Evolutionary conservation across 2,329 filamentous ascomycete species (phyloP), one percentile per base, ranked within the genome.

Genomic region (Dactylellina parvicollis): DNA sequence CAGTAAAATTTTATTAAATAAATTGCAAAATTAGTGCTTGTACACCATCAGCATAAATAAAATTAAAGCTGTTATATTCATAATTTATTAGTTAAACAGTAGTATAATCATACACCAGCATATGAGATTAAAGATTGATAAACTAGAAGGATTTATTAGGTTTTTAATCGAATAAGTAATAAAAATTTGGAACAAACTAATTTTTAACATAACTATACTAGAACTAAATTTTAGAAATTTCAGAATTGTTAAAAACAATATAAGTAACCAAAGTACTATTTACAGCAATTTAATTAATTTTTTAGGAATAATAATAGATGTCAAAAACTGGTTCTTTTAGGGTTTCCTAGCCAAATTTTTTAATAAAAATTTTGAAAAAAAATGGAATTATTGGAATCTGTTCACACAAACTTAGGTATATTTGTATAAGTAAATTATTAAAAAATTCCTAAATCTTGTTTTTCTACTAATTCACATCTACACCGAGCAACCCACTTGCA

Each of bases 91-190:
- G 44, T 4, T 49, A 28, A 49, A 49, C 18, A 20, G 18, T 49
- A 49, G n/a, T 49, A 18, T 49, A 14, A 24, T 49, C 4, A 18
- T 49, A 14, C 24, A 49, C 24, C 9, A 24, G 3, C 5, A 49
- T 49, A 49, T 49, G 24, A 49, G 24, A 26, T 49, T 49, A 22
- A 49, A 49, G 16, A 49, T 49, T 49, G 7, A 49, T 49, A 24
- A 49, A 26, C 18, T 49, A 24, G n/a, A 49, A 49, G n/a, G 24
- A 8, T 49, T 49, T 49, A 49, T 49, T 49, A 49, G n/a, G 24
- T 24, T 24, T 49, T 49, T 49, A 14, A 49, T 49, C 24, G 20
- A 49, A 49, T 5, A 49, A 49, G 18, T 49, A 49, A n/a, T 49
- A 8, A 5, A 24, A 24, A 24, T 49, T 49, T 49, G 20, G 20